Conservation (phyloP, 257 asterid genomes). For the Scutellaria barbata region DNA sequence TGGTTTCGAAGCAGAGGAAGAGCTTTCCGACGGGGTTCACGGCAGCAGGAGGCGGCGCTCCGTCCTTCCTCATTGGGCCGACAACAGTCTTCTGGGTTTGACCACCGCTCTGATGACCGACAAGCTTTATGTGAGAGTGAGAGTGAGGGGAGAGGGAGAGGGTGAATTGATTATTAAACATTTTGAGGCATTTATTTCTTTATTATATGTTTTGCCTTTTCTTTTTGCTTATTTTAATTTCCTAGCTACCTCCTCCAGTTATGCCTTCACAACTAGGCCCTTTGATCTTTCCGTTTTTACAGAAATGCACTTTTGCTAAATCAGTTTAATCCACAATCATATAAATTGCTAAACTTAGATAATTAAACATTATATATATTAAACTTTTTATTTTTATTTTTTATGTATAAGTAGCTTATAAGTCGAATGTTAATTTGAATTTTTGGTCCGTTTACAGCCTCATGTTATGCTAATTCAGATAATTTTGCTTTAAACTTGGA, state of each 20-base stretch:
- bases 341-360: neutral
- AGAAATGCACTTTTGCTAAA: slow-evolving; percentile 4
- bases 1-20: slow-evolving; percentile 62
- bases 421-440: too few relatives aligned
- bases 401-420: too few relatives aligned
- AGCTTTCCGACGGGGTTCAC: slow-evolving; percentile 46
- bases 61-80: slow-evolving; percentile 56
- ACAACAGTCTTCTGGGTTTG: slow-evolving; percentile 7
- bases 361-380: too few relatives aligned
- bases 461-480: too few relatives aligned
- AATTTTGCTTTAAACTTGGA: too few relatives aligned
- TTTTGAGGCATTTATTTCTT: neutral
- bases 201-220: neutral
- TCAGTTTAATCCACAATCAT: neutral
- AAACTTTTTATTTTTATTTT: too few relatives aligned
- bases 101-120: slow-evolving; percentile 22
- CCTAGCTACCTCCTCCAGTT: slow-evolving; percentile 15
- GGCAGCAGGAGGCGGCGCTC: slow-evolving; percentile 42
- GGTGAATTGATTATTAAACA: slow-evolving; percentile 11
- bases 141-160: neutral
- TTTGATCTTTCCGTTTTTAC: slow-evolving; percentile 41
- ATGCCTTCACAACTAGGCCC: slow-evolving; percentile 31
- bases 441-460: too few relatives aligned
- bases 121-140: slow-evolving; percentile 12
- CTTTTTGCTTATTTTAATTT: neutral